Conservation (phyloP, 225 moss, liverwort and hornwort genomes). For the Physcomitrium patens region DNA sequence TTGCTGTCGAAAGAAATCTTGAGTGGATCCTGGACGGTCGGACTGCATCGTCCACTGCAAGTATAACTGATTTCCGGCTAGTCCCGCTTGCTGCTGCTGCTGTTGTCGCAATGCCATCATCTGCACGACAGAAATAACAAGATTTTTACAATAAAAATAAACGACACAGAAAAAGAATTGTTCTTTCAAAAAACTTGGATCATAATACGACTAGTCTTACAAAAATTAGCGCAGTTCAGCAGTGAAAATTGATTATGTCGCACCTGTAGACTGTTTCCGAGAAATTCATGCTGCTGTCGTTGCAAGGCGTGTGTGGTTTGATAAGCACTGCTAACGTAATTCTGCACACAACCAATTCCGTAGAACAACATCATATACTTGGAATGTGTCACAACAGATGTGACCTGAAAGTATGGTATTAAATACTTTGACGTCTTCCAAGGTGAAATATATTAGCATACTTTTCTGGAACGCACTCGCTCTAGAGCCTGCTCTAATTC, state of each 20-base stretch:
- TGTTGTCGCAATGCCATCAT: constrained; percentile 52
- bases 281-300: constrained; percentile 61
- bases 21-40: constrained; percentile 55
- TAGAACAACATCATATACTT: background rate
- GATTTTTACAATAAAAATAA: too few species aligned
- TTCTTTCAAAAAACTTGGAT: too few species aligned
- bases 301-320: constrained; percentile 56
- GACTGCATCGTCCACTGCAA: constrained; percentile 62
- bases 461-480: constrained; percentile 60
- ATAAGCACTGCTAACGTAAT: constrained; percentile 57
- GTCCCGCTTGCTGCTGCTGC: constrained; percentile 45
- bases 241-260: background rate
- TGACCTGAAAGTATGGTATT: too few species aligned
- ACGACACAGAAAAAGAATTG: background rate
- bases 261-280: constrained; percentile 64
- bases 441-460: background rate
- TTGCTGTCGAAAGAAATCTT: constrained; percentile 62
- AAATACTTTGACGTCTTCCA: background rate
- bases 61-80: constrained; percentile 51
- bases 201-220: background rate
- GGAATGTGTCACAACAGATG: too few species aligned
- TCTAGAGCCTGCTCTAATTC: constrained; percentile 64
- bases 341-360: constrained; percentile 27
- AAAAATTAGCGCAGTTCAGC: background rate
- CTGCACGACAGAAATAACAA: constrained; percentile 16